Base-by-base conservation (phyloP, 2,329 filamentous ascomycete species). In the Neopestalotiopsis clavispora region DNA sequence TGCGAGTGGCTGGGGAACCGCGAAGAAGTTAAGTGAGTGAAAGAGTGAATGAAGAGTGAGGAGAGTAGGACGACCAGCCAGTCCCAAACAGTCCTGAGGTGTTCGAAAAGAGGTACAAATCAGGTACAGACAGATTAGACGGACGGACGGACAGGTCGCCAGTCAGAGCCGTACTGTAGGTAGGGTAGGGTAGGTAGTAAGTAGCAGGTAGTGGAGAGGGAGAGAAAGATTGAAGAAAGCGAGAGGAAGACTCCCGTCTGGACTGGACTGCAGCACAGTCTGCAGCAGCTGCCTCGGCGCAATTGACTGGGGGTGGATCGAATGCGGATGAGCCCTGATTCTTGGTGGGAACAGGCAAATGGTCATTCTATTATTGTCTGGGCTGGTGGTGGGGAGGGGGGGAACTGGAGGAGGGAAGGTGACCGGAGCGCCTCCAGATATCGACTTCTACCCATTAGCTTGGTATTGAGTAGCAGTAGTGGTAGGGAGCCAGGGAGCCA, bases 1-100 rank as follows among this genome's bases (percentile, higher is more conserved):
- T 64, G 38, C 61, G 40, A 64, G 61, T 64, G 61, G 61, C 61
- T 64, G 61, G 61, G 61, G 61, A 64, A 52, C 13, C 40, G 20
- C 32, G 59, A 62, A 23, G n/a, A 32, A 34, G 59, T 62, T 28
- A 40, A 38, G 30, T 34, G 28, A 42, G n/a, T 42, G 59, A 23
- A 23, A 9, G 20, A 45, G 61, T 20, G 40, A 40, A 14, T 20
- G 40, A 62, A 38, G 30, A 52, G 40, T 12, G n/a, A 45, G 61
- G 38, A 52, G 45, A 52, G 45, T 28, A 28, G 45, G 45, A 30
- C 57, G 23, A 30, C 57, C 34, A 38, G 34, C 34, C 34, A 38
- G 34, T 38, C 34, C 34, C 34, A 38, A 38, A 38, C 34, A 38
- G 34, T 38, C 34, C 10, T 6, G 10, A 10, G 34, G 6, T 6